phyloP scores from a whole-genome alignment of 2,329 filamentous ascomycete genomes.

The Nemania sp. region DNA sequence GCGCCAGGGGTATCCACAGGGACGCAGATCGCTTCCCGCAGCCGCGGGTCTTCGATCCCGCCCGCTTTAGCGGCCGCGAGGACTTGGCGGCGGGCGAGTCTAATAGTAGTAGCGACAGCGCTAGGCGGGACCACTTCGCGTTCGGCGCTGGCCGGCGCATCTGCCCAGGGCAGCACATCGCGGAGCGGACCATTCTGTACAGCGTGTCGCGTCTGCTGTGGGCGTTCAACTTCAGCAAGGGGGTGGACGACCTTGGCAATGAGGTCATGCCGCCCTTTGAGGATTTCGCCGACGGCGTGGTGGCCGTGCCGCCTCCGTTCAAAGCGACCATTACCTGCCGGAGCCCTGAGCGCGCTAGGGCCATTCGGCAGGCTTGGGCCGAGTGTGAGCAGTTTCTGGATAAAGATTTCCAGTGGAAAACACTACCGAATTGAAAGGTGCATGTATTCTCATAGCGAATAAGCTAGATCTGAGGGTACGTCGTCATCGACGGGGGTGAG shows the following conservation, averaged over 20 bases:
- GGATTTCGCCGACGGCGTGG: not conserved
- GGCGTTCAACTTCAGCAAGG: constrained; percentile 56
- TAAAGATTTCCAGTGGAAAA: constrained; percentile 10
- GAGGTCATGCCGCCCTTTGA: not conserved
- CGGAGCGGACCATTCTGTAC: constrained; percentile 43
- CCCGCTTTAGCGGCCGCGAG: constrained; percentile 42
- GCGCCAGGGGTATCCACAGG: constrained; percentile 57
- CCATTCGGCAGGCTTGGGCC: constrained; percentile 5
- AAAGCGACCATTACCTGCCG: constrained; percentile 1
- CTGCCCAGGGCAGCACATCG: constrained; percentile 59
- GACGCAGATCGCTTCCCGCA: constrained; percentile 56
- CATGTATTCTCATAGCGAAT: not conserved
- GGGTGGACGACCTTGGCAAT: not conserved
- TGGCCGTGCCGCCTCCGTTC: not conserved
- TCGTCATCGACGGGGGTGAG: not conserved
- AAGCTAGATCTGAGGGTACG: not conserved
- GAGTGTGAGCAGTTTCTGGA: constrained; percentile 11
- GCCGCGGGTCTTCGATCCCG: constrained; percentile 57
- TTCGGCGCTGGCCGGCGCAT: constrained; percentile 53
- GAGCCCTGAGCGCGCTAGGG: constrained; percentile 2
- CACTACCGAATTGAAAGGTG: not conserved
- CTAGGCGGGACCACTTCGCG: constrained; percentile 47
- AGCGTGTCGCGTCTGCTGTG: constrained; percentile 59
- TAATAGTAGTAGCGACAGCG: not conserved
- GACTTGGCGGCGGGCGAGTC: constrained; percentile 42